Evolutionary conservation across 73 alveolate genomes (phyloP).

Genomic region (Loxodes magnus): DNA sequence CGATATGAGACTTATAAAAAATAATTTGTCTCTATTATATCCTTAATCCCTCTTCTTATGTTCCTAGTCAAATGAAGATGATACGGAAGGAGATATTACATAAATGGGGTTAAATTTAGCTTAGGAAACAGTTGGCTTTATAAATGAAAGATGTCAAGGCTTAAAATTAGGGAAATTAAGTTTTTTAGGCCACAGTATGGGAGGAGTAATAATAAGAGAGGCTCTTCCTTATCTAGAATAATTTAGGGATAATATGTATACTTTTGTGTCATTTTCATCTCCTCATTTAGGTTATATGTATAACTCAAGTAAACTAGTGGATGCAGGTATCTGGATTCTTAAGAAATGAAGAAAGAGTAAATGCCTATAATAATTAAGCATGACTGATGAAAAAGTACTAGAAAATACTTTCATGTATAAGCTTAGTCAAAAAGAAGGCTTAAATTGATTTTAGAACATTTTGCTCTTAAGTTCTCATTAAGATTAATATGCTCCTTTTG

Average conservation of each 20-base stretch:
- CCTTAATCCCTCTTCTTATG: conserved; percentile 84
- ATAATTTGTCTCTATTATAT: conserved; percentile 68
- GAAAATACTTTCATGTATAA: conserved; percentile 69
- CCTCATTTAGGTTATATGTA: conserved; percentile 85
- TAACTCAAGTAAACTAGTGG: conserved; percentile 61
- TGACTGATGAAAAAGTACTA: conserved; percentile 52
- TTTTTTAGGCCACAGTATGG: conserved; percentile 71
- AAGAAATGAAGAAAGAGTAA: conserved; percentile 62
- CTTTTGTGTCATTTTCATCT: conserved; percentile 57
- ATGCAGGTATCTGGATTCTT: conserved; percentile 85
- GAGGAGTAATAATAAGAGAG: conserved; percentile 86
- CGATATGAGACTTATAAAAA: conserved; percentile 85
- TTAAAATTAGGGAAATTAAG: conserved; percentile 51
- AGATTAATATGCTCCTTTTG: conserved; percentile 87
- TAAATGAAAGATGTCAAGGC: conserved; percentile 77
- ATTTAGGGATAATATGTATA: conserved; percentile 58
- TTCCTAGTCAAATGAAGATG: conserved; percentile 86
- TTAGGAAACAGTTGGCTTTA: conserved; percentile 69
- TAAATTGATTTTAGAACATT: conserved; percentile 68
- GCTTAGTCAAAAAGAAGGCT: conserved; percentile 29
- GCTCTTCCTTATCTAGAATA: conserved; percentile 71
- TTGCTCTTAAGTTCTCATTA: conserved; percentile 56
- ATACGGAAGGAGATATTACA: conserved; percentile 79
- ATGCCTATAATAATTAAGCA: conserved; percentile 57
- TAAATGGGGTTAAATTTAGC: conserved; percentile 91